Evolutionary conservation across 208 protist genomes (phyloP).

Genomic region (Trypanosoma avium): DNA sequence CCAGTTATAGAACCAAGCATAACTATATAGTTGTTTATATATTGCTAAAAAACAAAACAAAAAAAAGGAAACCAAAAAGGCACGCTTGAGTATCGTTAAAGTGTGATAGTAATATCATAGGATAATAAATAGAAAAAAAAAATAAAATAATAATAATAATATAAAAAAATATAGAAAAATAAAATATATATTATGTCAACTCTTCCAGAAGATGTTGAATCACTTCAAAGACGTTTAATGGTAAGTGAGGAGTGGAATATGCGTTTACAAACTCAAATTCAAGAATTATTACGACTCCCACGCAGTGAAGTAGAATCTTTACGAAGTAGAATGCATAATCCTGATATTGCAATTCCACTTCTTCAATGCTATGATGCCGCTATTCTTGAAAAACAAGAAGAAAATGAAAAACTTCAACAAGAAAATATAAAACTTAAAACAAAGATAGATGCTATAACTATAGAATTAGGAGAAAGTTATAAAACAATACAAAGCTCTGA

Average conservation of each 20-base stretch:
- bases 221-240: constrained; percentile 57
- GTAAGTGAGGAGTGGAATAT: constrained; percentile 84
- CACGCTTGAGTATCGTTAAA: too few species aligned
- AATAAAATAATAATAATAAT: neutral
- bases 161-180: neutral
- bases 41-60: too few species aligned
- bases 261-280: constrained; percentile 67
- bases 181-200: constrained; percentile 23
- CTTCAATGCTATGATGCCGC: constrained; percentile 87
- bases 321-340: constrained; percentile 70
- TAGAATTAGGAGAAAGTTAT: constrained; percentile 39
- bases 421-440: constrained; percentile 32
- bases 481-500: constrained; percentile 56
- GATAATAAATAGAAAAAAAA: neutral
- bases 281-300: constrained; percentile 72
- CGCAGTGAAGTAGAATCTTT: constrained; percentile 55
- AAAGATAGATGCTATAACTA: constrained; percentile 22
- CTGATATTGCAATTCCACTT: constrained; percentile 81
- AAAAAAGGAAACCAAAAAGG: neutral
- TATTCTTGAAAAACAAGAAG: constrained; percentile 69
- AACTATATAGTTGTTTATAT: too few species aligned
- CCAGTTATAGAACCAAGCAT: too few species aligned
- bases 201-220: constrained; percentile 38
- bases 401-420: constrained; percentile 37
- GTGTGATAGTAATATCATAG: too few species aligned